Evolutionary conservation across 2,329 filamentous ascomycete genomes (phyloP).

Genomic region (Phaeophleospora eucalypticola): DNA sequence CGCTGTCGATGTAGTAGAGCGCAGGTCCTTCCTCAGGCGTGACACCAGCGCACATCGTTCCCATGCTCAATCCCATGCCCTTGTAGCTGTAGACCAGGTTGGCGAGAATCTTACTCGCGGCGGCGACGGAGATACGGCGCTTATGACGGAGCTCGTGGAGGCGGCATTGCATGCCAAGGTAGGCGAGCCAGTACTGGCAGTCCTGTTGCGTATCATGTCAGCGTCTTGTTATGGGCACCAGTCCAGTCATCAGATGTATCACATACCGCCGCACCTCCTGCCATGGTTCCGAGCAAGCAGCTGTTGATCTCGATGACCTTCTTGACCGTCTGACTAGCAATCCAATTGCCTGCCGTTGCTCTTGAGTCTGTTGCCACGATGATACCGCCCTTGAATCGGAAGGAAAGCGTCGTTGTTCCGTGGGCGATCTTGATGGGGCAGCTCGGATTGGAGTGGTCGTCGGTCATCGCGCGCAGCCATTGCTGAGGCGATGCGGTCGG

Average conservation of each 20-base stretch:
- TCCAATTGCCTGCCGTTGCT: constrained; percentile 97
- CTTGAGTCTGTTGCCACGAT: constrained; percentile 97
- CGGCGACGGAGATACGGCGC: constrained; percentile 94
- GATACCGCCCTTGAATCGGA: constrained; percentile 97
- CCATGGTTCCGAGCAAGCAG: constrained; percentile 93
- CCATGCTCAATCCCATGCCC: constrained; percentile 97
- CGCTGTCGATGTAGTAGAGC: constrained; percentile 97
- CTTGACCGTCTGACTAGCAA: constrained; percentile 98
- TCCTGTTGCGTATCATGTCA: constrained; percentile 53
- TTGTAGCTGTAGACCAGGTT: constrained; percentile 99
- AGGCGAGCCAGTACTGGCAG: constrained; percentile 99
- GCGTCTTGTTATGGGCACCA: too few species aligned
- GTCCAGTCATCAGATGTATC: too few species aligned
- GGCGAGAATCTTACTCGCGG: constrained; percentile 95
- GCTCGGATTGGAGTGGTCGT: constrained; percentile 93
- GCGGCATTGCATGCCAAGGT: constrained; percentile 97
- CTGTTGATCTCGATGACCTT: constrained; percentile 99
- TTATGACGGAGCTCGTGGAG: constrained; percentile 99
- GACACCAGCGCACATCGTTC: constrained; percentile 98
- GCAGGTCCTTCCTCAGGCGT: constrained; percentile 93
- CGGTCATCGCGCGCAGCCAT: constrained; percentile 94
- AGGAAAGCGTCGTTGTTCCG: constrained; percentile 95
- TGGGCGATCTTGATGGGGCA: constrained; percentile 99
- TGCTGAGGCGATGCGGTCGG: constrained; percentile 84
- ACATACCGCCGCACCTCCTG: constrained; percentile 84